Conservation (phyloP, 768 basidiomycete species). For the Tricholoma sp. region DNA sequence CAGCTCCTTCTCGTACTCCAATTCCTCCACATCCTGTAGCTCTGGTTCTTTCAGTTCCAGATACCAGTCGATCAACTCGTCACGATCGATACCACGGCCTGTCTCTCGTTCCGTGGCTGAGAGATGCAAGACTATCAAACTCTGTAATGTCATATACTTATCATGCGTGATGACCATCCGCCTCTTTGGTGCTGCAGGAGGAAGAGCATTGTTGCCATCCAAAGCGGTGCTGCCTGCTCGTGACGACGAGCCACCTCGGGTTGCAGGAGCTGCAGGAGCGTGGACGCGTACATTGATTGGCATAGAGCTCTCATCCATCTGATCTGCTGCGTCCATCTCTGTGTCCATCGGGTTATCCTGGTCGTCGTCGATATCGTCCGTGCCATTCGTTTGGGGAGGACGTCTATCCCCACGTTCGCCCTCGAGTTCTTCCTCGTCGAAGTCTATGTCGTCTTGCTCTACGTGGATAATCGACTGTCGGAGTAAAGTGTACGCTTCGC, state of each 20-base stretch:
- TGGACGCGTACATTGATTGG: constrained; percentile 28
- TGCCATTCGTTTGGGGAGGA: constrained; percentile 24
- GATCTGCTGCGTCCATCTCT: constrained; percentile 46
- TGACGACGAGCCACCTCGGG: constrained; percentile 30
- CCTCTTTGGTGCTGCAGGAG: constrained; percentile 49
- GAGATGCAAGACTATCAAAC: constrained; percentile 80
- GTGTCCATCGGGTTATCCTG: constrained; percentile 60
- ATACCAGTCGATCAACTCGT: constrained; percentile 96
- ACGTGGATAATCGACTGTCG: constrained; percentile 99
- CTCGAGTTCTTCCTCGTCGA: constrained; percentile 84
- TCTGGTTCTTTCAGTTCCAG: constrained; percentile 85
- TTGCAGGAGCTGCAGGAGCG: constrained; percentile 25
- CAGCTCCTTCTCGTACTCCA: constrained; percentile 88
- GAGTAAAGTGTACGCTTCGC: constrained; percentile 91
- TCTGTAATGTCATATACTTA: constrained; percentile 87
- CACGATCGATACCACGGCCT: constrained; percentile 74
- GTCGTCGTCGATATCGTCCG: constrained; percentile 33
- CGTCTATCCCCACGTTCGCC: constrained; percentile 43
- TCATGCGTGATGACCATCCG: constrained; percentile 95
- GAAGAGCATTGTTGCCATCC: constrained; percentile 25
- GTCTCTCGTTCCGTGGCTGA: constrained; percentile 70
- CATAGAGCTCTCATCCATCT: constrained; percentile 46
- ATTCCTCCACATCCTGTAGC: constrained; percentile 75
- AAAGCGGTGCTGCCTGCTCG: constrained; percentile 33
- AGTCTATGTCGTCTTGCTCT: constrained; percentile 97